Conservation (phyloP, 495 filamentous ascomycete species). For the Penicillium malachiteum region DNA sequence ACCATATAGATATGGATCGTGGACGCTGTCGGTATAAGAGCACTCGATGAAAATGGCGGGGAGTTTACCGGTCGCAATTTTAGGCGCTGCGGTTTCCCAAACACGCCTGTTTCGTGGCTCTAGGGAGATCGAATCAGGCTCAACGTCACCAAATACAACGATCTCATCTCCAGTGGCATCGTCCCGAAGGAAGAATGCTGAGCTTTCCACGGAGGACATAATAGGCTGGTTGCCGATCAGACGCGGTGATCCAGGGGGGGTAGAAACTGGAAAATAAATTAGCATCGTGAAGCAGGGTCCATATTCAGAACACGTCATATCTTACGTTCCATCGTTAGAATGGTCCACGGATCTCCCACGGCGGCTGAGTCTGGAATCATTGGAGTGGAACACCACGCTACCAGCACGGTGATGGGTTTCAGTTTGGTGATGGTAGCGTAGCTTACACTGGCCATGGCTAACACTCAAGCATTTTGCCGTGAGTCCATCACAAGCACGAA, state of each 20-base stretch:
- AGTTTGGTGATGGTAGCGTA: constrained; percentile 50
- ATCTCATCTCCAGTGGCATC: constrained; percentile 67
- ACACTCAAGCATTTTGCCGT: constrained; percentile 74
- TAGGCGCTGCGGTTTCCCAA: constrained; percentile 83
- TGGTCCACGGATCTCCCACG: constrained; percentile 32
- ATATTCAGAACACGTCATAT: background rate
- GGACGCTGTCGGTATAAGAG: constrained; percentile 75
- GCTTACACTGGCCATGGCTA: constrained; percentile 85
- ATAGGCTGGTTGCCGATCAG: constrained; percentile 21
- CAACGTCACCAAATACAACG: constrained; percentile 92
- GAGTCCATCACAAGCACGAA: constrained; percentile 80
- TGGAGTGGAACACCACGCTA: constrained; percentile 40
- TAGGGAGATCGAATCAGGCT: constrained; percentile 82
- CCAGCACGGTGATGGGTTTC: constrained; percentile 60
- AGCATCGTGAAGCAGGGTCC: background rate
- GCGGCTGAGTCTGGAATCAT: constrained; percentile 27
- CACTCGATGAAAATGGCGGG: constrained; percentile 92
- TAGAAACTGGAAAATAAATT: constrained; percentile 21
- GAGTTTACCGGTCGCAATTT: constrained; percentile 67
- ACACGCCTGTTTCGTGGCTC: constrained; percentile 75
- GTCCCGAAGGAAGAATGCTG: constrained; percentile 87
- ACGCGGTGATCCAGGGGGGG: constrained; percentile 33
- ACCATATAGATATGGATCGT: constrained; percentile 76
- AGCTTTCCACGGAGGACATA: constrained; percentile 67
- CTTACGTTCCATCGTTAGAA: constrained; percentile 31